phyloP scores from a whole-genome alignment of 129 eudicot species.

The Sambucus nigra region DNA sequence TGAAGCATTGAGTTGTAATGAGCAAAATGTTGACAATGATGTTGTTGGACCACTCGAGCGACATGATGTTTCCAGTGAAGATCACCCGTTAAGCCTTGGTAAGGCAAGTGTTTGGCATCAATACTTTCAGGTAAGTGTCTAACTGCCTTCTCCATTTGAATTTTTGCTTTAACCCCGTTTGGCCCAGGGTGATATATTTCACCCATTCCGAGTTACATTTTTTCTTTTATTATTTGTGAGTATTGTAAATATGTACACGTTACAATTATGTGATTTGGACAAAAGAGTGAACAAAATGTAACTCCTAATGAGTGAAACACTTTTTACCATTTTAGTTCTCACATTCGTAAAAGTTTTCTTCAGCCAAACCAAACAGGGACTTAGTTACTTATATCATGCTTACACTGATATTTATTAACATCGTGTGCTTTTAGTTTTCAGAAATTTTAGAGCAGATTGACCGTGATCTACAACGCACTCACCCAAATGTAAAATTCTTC shows the following conservation, averaged over 20 bases:
- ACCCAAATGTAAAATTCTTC: conserved; percentile 20
- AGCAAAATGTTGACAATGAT: not conserved
- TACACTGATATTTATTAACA: not conserved
- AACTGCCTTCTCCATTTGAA: not conserved
- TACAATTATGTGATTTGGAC: no score
- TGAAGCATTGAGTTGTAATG: conserved; percentile 2
- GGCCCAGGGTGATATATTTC: no score
- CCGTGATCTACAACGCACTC: conserved; percentile 29
- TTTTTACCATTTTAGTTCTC: no score
- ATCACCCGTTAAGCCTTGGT: conserved; percentile 25
- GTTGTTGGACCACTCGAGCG: conserved; percentile 17
- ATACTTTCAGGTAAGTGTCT: conserved; percentile 16
- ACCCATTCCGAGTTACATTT: no score
- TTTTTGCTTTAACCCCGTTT: no score
- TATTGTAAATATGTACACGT: no score
- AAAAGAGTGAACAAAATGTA: no score
- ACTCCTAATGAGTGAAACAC: no score
- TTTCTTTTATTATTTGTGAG: no score
- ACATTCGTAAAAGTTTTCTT: no score
- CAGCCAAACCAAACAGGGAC: no score
- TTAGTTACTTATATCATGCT: no score
- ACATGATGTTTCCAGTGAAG: conserved; percentile 17
- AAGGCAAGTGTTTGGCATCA: conserved; percentile 24
- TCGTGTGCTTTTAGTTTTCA: conserved; percentile 11
- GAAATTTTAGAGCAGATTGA: conserved; percentile 27